Percentiles rank a stretch among this genome's conserved stretches.
These are phyloP conservation scores for Plasmodium falciparum DNA, from an alignment of 169 alveolate genomes.

Conservation along the genomic window DNA sequence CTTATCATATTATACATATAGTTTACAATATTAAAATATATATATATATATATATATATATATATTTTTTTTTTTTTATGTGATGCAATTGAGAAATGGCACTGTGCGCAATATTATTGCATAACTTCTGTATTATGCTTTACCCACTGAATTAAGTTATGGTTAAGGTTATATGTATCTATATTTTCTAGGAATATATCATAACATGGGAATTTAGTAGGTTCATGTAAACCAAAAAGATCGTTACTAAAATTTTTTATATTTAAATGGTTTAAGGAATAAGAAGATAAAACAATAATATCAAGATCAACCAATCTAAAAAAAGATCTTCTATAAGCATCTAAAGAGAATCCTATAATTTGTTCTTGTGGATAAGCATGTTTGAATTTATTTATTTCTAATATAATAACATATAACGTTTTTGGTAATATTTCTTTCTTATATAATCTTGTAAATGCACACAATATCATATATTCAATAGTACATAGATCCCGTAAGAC, in stretches of 20 bases:
- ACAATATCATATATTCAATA: conserved; percentile 62
- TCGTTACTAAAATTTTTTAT: conserved; percentile 73
- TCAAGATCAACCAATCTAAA: conserved; percentile 57
- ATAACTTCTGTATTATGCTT: conserved; percentile 71
- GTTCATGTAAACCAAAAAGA: conserved; percentile 63
- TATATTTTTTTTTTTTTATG: no score
- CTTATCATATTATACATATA: no score
- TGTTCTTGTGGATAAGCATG: conserved; percentile 76
- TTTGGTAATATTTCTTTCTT: conserved; percentile 67
- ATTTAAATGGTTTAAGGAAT: conserved; percentile 68
- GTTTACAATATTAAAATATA: neutral
- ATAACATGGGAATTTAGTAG: conserved; percentile 63
- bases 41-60: neutral
- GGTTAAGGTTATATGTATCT: conserved; percentile 54
- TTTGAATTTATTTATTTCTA: conserved; percentile 70
- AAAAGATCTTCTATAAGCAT: conserved; percentile 71
- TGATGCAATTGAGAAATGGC: neutral
- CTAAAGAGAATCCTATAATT: conserved; percentile 59
- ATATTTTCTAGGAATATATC: conserved; percentile 66
- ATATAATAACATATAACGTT: conserved; percentile 53
- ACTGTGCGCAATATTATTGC: conserved; percentile 11
- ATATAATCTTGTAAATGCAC: conserved; percentile 70
- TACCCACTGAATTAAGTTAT: conserved; percentile 68
- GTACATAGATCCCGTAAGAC: conserved; percentile 57
- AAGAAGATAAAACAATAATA: conserved; percentile 52